phyloP scores from a whole-genome alignment of 2,329 filamentous ascomycete genomes.

The Alternaria arborescens region DNA sequence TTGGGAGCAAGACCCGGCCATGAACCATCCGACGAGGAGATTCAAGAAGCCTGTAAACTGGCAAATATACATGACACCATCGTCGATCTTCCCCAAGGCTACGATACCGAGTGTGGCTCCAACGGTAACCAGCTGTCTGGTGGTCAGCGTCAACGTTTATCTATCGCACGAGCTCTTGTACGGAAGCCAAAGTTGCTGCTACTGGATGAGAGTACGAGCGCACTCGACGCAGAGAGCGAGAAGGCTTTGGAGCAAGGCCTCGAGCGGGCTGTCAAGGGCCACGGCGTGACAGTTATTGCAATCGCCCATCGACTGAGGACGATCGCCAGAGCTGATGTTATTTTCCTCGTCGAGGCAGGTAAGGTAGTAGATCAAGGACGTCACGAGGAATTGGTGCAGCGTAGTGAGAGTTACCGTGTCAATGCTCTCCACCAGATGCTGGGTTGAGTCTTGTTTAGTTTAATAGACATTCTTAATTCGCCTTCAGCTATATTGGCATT shows the following conservation, averaged over 20 bases:
- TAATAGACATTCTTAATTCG: constrained; percentile 11
- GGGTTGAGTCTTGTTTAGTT: constrained; percentile 31
- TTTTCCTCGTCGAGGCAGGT: constrained; percentile 60
- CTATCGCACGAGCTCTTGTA: constrained; percentile 55
- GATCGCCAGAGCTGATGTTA: constrained; percentile 54
- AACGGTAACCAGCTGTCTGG: constrained; percentile 54
- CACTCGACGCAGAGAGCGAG: constrained; percentile 55
- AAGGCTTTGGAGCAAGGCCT: constrained; percentile 52
- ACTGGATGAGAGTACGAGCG: constrained; percentile 55
- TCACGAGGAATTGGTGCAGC: constrained; percentile 59
- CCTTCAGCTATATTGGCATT: background rate
- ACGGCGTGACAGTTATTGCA: constrained; percentile 54
- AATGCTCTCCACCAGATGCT: constrained; percentile 61
- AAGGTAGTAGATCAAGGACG: constrained; percentile 59
- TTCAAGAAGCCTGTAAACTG: constrained; percentile 71
- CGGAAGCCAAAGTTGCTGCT: constrained; percentile 53
- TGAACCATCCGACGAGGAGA: constrained; percentile 66
- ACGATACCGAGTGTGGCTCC: constrained; percentile 64
- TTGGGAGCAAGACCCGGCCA: constrained; percentile 62
- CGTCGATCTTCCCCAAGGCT: constrained; percentile 68
- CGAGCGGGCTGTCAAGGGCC: constrained; percentile 47
- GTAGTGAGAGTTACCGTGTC: constrained; percentile 59
- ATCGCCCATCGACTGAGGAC: constrained; percentile 57
- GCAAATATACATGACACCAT: constrained; percentile 78
- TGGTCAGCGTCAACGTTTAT: constrained; percentile 54